phyloP scores from a whole-genome alignment of 495 filamentous ascomycete genomes.

The Tuber calosporum region DNA sequence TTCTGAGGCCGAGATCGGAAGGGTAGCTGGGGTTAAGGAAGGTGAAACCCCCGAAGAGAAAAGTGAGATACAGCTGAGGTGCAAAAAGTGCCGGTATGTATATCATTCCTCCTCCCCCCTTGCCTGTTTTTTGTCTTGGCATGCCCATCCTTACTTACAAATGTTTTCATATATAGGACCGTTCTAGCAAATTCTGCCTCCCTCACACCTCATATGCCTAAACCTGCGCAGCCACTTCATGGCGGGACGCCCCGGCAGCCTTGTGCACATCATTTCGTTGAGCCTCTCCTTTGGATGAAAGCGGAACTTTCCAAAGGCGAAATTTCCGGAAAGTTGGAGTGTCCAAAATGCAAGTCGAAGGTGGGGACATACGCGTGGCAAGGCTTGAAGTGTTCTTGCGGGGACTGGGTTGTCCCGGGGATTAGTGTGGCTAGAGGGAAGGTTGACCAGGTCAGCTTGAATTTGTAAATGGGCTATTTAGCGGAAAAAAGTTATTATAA shows the following conservation, averaged over 20 bases:
- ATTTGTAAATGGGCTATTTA: slow-evolving; percentile 6
- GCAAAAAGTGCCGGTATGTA: slow-evolving; percentile 50
- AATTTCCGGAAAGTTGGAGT: slow-evolving; percentile 73
- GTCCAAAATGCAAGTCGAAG: slow-evolving; percentile 72
- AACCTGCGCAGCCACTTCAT: slow-evolving; percentile 18
- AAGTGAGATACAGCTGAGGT: slow-evolving; percentile 48
- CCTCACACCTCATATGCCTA: slow-evolving; percentile 51
- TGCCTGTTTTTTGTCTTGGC: slow-evolving; percentile 15
- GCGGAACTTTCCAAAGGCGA: slow-evolving; percentile 66
- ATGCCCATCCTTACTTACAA: slow-evolving; percentile 47
- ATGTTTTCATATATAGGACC: not conserved
- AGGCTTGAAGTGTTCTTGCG: slow-evolving; percentile 86
- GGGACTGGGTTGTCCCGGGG: slow-evolving; percentile 82
- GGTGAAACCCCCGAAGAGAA: slow-evolving; percentile 40
- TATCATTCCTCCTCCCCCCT: not conserved
- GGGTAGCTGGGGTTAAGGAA: slow-evolving; percentile 40
- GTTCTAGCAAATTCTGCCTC: slow-evolving; percentile 56
- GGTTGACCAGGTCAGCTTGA: slow-evolving; percentile 61
- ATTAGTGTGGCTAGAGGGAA: slow-evolving; percentile 74
- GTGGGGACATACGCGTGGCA: slow-evolving; percentile 94
- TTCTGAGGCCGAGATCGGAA: slow-evolving; percentile 46
- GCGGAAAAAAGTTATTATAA: not conserved
- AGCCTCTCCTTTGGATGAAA: slow-evolving; percentile 91
- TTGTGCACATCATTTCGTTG: slow-evolving; percentile 82
- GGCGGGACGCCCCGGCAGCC: slow-evolving; percentile 30